A percentile compares a stretch with the other conserved stretches of the same genome.
phyloP scores from a whole-genome alignment of 2,329 filamentous ascomycete genomes.

The Botrytis fabae region DNA sequence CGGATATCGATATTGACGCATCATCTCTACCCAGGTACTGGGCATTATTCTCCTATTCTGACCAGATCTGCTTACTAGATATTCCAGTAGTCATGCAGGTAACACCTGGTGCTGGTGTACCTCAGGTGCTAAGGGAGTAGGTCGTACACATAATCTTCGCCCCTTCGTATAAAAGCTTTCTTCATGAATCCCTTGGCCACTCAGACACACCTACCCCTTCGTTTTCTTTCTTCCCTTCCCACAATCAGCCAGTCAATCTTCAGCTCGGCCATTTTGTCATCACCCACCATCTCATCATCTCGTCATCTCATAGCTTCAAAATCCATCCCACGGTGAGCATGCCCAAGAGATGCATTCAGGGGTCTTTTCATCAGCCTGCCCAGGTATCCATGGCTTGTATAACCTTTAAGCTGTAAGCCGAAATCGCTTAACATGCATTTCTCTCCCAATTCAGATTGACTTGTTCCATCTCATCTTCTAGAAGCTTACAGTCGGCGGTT shows the following conservation, averaged over 20 bases:
- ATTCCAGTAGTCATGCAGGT: background rate
- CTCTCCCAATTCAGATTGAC: constrained; percentile 27
- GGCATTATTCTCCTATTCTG: background rate
- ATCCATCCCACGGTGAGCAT: background rate
- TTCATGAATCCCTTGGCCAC: background rate
- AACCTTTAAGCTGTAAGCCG: background rate
- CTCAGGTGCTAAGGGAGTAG: background rate
- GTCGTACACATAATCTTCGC: background rate
- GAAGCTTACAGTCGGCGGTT: constrained; percentile 25
- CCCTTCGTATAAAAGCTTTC: background rate
- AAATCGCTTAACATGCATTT: constrained; percentile 14
- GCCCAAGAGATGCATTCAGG: background rate
- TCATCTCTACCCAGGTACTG: background rate
- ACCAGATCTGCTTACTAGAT: background rate
- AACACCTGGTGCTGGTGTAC: background rate
- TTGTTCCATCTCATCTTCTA: constrained; percentile 33
- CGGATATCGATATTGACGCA: background rate
- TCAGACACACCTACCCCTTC: background rate
- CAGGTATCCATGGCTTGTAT: background rate
- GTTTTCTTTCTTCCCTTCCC: background rate
- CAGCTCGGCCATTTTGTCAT: background rate
- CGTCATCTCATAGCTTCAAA: background rate
- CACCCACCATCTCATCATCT: background rate
- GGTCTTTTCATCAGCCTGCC: background rate
- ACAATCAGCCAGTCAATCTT: background rate